These are phyloP conservation scores for Nepenthes mirabilis DNA, from an alignment of 148 eudicot genomes.

Conservation along the genomic window DNA sequence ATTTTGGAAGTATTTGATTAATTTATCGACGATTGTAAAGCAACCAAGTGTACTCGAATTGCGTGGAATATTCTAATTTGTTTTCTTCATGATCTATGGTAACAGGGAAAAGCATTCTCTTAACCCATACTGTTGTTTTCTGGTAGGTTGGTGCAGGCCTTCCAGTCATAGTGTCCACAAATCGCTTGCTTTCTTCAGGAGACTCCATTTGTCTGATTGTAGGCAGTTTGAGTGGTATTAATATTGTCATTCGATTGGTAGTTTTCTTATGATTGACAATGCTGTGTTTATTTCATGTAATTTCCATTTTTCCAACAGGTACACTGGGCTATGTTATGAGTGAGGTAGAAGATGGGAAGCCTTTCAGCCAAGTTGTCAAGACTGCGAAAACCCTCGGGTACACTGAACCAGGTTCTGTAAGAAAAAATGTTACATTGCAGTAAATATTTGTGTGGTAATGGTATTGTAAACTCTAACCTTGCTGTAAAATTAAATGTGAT, in stretches of 20 bases:
- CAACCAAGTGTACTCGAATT: no score
- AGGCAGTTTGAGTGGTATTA: constrained; percentile 92
- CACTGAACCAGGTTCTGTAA: constrained; percentile 83
- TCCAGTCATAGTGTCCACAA: constrained; percentile 70
- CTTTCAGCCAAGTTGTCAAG: constrained; percentile 80
- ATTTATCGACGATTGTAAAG: no score
- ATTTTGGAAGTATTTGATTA: no score
- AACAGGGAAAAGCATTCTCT: background rate
- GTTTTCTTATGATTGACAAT: background rate
- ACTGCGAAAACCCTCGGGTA: constrained; percentile 83
- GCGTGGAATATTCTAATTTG: background rate
- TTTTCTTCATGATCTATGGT: constrained; percentile 1
- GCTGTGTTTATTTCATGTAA: background rate
- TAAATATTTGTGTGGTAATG: background rate
- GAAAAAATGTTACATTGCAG: background rate
- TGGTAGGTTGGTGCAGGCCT: constrained; percentile 98
- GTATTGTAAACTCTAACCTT: no score
- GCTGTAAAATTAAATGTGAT: no score
- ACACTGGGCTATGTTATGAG: constrained; percentile 97
- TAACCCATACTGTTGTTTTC: constrained; percentile 3
- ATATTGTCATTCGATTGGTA: background rate
- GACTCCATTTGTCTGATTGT: constrained; percentile 58
- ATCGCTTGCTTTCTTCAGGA: constrained; percentile 82
- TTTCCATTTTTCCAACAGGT: constrained; percentile 27
- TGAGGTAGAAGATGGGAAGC: constrained; percentile 83